phyloP scores from a whole-genome alignment of 1,284 basidiomycete species.

The Cystobasidiaceae sp. region DNA sequence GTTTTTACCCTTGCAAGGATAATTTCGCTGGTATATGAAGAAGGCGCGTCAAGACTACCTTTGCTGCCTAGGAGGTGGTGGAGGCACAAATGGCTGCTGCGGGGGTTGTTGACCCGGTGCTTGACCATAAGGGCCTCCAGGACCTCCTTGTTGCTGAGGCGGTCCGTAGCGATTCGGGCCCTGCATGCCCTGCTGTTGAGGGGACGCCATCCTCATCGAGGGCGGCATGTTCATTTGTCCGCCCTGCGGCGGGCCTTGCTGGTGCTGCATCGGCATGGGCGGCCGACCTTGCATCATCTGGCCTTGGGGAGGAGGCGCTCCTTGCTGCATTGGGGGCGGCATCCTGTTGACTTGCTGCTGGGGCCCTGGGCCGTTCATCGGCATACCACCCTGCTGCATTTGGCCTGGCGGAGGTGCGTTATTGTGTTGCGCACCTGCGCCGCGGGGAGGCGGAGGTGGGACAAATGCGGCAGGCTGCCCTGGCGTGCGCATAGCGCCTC shows the following conservation, averaged over 20 bases:
- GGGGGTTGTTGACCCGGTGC: conserved; percentile 8
- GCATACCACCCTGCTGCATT: too few relatives aligned
- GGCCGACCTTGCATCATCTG: neutral
- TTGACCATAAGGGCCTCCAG: conserved; percentile 1
- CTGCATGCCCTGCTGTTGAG: conserved; percentile 23
- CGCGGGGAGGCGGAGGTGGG: conserved; percentile 38
- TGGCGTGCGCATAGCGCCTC: conserved; percentile 41
- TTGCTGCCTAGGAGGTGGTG: conserved; percentile 15
- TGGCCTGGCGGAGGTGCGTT: too few relatives aligned
- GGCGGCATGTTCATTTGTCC: too few relatives aligned
- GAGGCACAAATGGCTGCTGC: conserved; percentile 19
- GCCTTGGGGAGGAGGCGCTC: neutral
- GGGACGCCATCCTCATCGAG: conserved; percentile 23
- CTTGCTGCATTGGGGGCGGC: too few relatives aligned
- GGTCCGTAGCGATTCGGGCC: conserved; percentile 9
- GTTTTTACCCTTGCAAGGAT: too few relatives aligned
- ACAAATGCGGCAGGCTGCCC: too few relatives aligned
- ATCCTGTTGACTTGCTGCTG: too few relatives aligned
- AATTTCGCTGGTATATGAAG: neutral
- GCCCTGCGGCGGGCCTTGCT: conserved; percentile 8
- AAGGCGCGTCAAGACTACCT: too few relatives aligned
- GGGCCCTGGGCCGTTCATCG: too few relatives aligned
- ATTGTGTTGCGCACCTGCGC: neutral
- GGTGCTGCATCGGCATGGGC: conserved; percentile 5
- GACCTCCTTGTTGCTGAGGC: conserved; percentile 5